Percentiles rank a stretch among this genome's conserved stretches.
These are phyloP conservation scores for Coemansia sp. DNA, from an alignment of 192 early-diverging fungal genomes.

Conservation along the genomic window DNA sequence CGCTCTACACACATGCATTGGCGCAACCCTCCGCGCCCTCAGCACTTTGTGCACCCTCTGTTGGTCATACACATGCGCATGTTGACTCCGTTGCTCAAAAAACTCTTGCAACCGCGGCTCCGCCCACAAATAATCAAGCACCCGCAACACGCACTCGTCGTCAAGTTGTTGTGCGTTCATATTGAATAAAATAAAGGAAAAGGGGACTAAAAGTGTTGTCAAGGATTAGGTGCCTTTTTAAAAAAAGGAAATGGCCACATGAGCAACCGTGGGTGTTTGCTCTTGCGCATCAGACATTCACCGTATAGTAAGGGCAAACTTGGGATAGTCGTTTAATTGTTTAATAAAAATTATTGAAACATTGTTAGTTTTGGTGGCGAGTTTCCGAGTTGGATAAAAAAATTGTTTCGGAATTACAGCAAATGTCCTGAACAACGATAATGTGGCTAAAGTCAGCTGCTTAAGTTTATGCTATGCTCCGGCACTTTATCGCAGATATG, in stretches of 20 bases:
- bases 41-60: constrained; percentile 22
- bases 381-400: too few species aligned
- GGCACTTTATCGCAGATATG: too few species aligned
- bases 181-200: constrained; percentile 2
- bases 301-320: too few species aligned
- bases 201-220: constrained; percentile 6
- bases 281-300: too few species aligned
- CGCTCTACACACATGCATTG: constrained; percentile 31
- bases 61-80: constrained; percentile 41
- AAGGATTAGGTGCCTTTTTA: constrained; percentile 1
- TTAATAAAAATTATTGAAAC: too few species aligned
- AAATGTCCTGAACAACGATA: too few species aligned
- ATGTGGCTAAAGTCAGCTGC: too few species aligned
- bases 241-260: neutral
- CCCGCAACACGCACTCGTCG: constrained; percentile 26
- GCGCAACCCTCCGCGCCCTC: constrained; percentile 16
- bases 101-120: constrained; percentile 10
- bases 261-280: neutral
- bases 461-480: too few species aligned
- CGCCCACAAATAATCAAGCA: constrained; percentile 41
- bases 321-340: too few species aligned
- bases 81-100: constrained; percentile 21
- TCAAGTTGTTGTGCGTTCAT: constrained; percentile 9
- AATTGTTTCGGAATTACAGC: too few species aligned
- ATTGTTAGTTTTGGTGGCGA: too few species aligned